Evolutionary conservation across 164 flowering plant genomes (phyloP).

Genomic region (Nymphaea colorata): DNA sequence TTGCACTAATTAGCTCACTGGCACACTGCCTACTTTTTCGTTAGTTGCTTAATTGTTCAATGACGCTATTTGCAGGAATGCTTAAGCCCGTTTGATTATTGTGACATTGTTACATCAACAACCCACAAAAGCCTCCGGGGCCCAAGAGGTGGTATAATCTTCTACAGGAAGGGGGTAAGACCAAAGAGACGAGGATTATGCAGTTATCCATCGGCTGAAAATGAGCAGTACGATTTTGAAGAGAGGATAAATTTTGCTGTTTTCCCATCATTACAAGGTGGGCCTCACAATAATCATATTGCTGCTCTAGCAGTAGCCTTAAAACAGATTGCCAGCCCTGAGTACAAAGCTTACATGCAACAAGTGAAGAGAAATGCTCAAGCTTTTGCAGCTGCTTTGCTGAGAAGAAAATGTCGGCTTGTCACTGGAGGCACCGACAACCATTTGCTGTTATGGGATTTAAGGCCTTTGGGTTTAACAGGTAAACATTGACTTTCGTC

Average conservation of each 20-base stretch:
- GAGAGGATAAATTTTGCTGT: conserved; percentile 88
- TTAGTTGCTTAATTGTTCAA: no score
- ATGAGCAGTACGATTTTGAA: conserved; percentile 63
- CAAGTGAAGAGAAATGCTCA: conserved; percentile 94
- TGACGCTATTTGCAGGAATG: conserved; percentile 39
- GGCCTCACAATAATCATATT: conserved; percentile 92
- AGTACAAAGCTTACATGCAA: conserved; percentile 67
- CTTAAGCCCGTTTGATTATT: conserved; percentile 70
- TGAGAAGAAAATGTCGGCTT: conserved; percentile 62
- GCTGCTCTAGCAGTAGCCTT: conserved; percentile 95
- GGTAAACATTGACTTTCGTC: conserved; percentile 23
- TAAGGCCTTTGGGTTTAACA: conserved; percentile 57
- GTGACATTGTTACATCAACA: conserved; percentile 91
- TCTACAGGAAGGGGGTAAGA: conserved; percentile 62
- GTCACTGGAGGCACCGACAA: conserved; percentile 96
- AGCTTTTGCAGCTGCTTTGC: conserved; percentile 64
- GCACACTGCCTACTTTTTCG: no score
- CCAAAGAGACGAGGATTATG: conserved; percentile 35
- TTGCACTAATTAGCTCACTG: no score
- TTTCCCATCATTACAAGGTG: conserved; percentile 84
- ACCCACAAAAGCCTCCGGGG: conserved; percentile 93
- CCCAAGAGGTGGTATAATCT: conserved; percentile 90
- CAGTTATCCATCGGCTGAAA: conserved; percentile 39
- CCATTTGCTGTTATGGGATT: conserved; percentile 88
- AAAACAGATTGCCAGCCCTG: conserved; percentile 78